phyloP scores from a whole-genome alignment of 345 rosid species.

The Viola odorata region DNA sequence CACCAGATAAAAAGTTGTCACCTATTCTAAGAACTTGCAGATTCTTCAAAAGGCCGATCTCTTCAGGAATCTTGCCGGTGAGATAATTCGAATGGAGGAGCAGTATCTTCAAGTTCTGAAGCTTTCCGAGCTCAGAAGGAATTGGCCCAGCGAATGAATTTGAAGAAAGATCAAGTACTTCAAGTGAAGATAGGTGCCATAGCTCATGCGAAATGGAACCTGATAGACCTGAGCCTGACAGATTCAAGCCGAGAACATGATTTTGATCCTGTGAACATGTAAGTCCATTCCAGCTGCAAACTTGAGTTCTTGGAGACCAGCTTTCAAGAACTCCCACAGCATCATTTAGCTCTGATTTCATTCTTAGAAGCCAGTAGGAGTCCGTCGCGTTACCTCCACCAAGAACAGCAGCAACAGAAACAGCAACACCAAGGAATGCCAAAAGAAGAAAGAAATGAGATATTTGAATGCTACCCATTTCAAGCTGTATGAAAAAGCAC shows the following conservation, averaged over 20 bases:
- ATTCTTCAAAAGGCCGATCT: conserved; percentile 48
- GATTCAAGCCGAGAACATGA: conserved; percentile 46
- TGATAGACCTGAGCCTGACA: conserved; percentile 55
- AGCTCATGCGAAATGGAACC: conserved; percentile 50
- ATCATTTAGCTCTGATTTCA: conserved; percentile 49
- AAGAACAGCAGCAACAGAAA: conserved; percentile 14
- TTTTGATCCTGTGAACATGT: conserved; percentile 50
- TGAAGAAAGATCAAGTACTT: conserved; percentile 57
- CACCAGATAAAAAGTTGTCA: conserved; percentile 50
- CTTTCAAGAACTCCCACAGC: conserved; percentile 38
- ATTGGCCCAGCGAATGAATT: conserved; percentile 54
- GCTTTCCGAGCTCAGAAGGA: conserved; percentile 60
- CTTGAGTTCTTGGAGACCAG: conserved; percentile 45
- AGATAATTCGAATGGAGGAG: conserved; percentile 61
- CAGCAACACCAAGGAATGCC: conserved; percentile 11
- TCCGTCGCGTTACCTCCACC: conserved; percentile 31
- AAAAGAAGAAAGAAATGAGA: conserved; percentile 27
- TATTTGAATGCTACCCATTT: conserved; percentile 29
- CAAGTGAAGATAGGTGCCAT: conserved; percentile 44
- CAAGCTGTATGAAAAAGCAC: conserved; percentile 10
- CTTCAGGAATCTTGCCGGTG: conserved; percentile 62
- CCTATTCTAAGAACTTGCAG: conserved; percentile 66
- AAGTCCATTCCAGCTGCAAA: conserved; percentile 69
- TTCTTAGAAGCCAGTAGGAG: conserved; percentile 46
- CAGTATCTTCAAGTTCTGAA: conserved; percentile 50